Percentiles rank a stretch among this genome's conserved stretches.
Evolutionary conservation across 1,284 basidiomycete genomes (phyloP).

Genomic region (Puccinia triticina): DNA sequence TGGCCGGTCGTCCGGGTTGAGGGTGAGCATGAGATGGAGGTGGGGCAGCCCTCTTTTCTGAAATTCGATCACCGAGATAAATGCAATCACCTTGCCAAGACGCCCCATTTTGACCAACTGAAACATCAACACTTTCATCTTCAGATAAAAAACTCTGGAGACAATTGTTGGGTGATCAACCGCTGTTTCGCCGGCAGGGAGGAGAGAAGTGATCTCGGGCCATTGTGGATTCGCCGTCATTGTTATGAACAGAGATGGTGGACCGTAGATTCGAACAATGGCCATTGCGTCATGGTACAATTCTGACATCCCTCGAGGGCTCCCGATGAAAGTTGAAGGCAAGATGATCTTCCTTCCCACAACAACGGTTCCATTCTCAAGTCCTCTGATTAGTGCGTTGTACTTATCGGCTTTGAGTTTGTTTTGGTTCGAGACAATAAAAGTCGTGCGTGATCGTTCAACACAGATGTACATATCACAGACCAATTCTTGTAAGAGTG

Average conservation of each 20-base stretch:
- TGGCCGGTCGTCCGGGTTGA: conserved; percentile 65
- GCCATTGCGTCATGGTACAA: conserved; percentile 32
- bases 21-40: conserved; percentile 58
- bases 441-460: neutral
- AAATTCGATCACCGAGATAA: conserved; percentile 55
- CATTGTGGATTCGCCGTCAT: neutral
- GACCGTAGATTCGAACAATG: neutral
- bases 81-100: conserved; percentile 60
- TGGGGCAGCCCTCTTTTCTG: too few species aligned
- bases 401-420: neutral
- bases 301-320: conserved; percentile 8
- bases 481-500: neutral
- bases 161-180: too few species aligned
- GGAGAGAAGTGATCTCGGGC: neutral
- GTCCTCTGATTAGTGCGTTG: neutral
- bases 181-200: too few species aligned
- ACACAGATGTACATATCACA: conserved; percentile 14
- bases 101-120: neutral
- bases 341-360: neutral
- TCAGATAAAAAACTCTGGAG: too few species aligned
- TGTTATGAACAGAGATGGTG: conserved; percentile 20
- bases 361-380: neutral
- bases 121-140: neutral
- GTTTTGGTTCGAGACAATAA: neutral
- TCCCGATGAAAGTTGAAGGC: neutral